Percentiles rank a stretch among this genome's conserved stretches.
Conservation (phyloP, 2,329 filamentous ascomycete species). For the Zasmidium cellare region DNA sequence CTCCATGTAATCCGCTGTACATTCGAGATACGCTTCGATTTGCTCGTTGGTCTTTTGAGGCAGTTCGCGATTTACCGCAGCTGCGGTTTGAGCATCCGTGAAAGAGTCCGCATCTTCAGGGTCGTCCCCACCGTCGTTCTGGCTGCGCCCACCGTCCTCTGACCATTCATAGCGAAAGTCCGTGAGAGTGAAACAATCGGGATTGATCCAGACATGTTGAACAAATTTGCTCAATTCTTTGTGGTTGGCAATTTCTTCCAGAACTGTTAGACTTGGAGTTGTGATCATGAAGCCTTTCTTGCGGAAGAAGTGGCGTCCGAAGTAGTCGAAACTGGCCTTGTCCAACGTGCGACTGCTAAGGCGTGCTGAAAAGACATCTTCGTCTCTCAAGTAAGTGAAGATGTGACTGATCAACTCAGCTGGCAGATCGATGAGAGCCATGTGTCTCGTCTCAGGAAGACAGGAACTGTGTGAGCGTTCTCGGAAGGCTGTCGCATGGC, state of each 20-base stretch:
- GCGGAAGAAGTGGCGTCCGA: conserved; percentile 33
- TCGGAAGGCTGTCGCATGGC: too few species aligned
- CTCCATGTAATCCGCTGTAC: conserved; percentile 22
- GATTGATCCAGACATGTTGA: conserved; percentile 37
- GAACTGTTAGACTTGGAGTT: conserved; percentile 22
- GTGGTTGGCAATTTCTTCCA: conserved; percentile 25
- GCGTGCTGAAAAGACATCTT: conserved; percentile 26
- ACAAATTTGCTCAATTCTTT: conserved; percentile 27
- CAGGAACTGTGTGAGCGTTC: too few species aligned
- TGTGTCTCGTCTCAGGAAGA: background rate
- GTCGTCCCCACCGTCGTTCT: too few species aligned
- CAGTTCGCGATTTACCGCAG: too few species aligned
- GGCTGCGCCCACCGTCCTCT: background rate
- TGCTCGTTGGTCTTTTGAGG: background rate
- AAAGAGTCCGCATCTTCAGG: too few species aligned
- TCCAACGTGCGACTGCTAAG: conserved; percentile 24
- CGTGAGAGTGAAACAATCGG: conserved; percentile 30
- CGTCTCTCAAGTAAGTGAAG: conserved; percentile 22
- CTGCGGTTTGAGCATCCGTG: too few species aligned
- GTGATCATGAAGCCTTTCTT: conserved; percentile 36
- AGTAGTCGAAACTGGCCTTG: conserved; percentile 24
- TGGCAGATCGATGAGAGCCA: conserved; percentile 25
- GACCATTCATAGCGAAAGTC: conserved; percentile 19
- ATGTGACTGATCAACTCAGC: conserved; percentile 30
- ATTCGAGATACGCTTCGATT: conserved; percentile 18